Conservation (phyloP, 2,329 filamentous ascomycete genomes). For the Hypomyces rosellus region DNA sequence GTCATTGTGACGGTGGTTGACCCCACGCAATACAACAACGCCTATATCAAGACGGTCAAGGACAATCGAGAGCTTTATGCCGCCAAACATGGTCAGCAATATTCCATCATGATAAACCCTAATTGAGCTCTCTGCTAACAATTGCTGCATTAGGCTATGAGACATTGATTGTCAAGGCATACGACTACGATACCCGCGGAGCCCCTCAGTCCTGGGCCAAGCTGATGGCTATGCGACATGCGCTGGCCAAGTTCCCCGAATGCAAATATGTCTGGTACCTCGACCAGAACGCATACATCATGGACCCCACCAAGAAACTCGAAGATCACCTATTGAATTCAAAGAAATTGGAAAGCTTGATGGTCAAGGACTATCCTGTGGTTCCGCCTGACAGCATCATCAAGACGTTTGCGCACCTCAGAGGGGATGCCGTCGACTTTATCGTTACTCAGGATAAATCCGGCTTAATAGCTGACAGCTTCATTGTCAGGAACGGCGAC, state of each 20-base stretch:
- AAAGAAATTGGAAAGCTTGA: constrained; percentile 62
- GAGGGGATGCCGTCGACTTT: constrained; percentile 69
- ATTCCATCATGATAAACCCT: no score
- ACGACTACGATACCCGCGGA: constrained; percentile 65
- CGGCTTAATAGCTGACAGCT: constrained; percentile 69
- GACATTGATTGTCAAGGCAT: constrained; percentile 72
- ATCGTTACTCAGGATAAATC: constrained; percentile 79
- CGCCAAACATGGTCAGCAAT: constrained; percentile 63
- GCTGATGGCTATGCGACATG: constrained; percentile 82
- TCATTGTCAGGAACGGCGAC: constrained; percentile 74
- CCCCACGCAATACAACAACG: constrained; percentile 53
- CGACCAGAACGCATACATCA: constrained; percentile 78
- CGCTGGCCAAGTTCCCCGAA: constrained; percentile 72
- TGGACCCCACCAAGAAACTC: constrained; percentile 68
- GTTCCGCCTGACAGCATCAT: constrained; percentile 97
- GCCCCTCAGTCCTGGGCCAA: constrained; percentile 63
- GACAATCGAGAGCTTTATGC: constrained; percentile 84
- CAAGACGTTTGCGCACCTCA: constrained; percentile 82
- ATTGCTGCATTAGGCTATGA: constrained; percentile 60
- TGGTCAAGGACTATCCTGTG: constrained; percentile 79
- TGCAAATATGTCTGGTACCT: constrained; percentile 82
- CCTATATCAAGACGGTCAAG: constrained; percentile 67
- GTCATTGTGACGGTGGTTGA: constrained; percentile 87
- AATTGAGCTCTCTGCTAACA: constrained; percentile 1
- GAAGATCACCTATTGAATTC: constrained; percentile 65